Base-by-base conservation (phyloP, 2,329 filamentous ascomycete species). In the Fusarium sp. region DNA sequence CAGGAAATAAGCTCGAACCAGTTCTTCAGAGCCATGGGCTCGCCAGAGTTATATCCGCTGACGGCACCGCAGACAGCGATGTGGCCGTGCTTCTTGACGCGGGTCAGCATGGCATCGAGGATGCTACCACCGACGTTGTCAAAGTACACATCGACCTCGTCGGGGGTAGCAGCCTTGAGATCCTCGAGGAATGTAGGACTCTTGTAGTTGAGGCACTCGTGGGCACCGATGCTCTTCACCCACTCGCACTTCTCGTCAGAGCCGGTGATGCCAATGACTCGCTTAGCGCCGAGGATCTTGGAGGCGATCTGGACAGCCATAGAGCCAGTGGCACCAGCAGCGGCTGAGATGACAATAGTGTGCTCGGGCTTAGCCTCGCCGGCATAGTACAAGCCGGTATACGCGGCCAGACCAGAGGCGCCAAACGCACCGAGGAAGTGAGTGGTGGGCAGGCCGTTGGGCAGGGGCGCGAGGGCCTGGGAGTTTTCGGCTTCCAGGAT, bases 381-480 rank as follows among this genome's bases (percentile, higher is more conserved):
- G 10, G 68, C 72, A 29, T 66, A 64, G 67, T 74, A 75, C 62
- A 78, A 33, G 8, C 77, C 77, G 6, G 70, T 72, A 38, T 78
- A 78, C 3, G 77, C 77, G 5, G 77, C 73, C 8, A 78, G 61
- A 11, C 77, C 77, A 25, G 77, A 78, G 1, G 73, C 76, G 4
- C 77, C 77, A 66, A 78, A 77, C 18, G 77, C 77, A n/a, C 77
- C 77, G 3, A 78, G 76, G 67, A 73, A 78, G 59, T 78, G 77
- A 4, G 77, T 78, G 21, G 72, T 55, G 3, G 77, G 44, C 23
- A 78, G 73, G 21, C 56, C 55, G 31, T 63, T 72, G 4, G 77
- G 77, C 35, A 79, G 69, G 25, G 77, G 73, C 31, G 73, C 63
- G 3, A 78, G 64, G 25, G 74, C 57, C 54, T 79, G 77, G 10